Evolutionary conservation across 345 rosid genomes (phyloP), one percentile per base, ranked within the genome.

Genomic region (Linum usitatissimum): DNA sequence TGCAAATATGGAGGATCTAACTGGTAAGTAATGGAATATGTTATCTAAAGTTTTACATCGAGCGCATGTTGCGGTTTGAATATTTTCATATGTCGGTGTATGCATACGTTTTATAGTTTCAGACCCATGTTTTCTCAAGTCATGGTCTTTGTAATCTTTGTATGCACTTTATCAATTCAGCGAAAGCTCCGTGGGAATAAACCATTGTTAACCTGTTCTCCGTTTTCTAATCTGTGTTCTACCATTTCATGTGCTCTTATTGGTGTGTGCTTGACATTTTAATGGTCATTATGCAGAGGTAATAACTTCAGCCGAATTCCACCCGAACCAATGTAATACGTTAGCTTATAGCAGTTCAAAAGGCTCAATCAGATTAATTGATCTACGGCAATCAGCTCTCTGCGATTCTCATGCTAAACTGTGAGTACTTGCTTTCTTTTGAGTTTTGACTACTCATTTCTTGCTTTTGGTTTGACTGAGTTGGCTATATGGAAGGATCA

Each of bases 291-390:
- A 64, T 67, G 82, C 95, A 94, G 99, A 94, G 95, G 99, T 94
- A 73, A 90, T 93, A 64, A 94, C 99, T 70, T 90, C 97, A 70
- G 99, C 99, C 18, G 97, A 94, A 65, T 94, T 94, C 73, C 99
- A 94, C 70, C 99, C 99, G 69, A 80, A 77, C 55, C 97, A 90
- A 66, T 94, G 99, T 74, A 90, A 94, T 73, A 83, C 59, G 71
- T 76, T 94, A 77, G 99, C 93, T 59, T 94, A 94, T 75, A 90
- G 99, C 85, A 94, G 99, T 84, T 94, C 99, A 8, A 94, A 87
- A 74, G 99, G 99, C 73, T 94, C 96, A 63, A 81, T 94, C 75
- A 88, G 97, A 70, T 86, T 94, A 57, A 77, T 94, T 79, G 99
- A 94, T 79, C 70, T 94, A 81, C 89, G 99, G 66, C 99, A 90